These are phyloP conservation scores for Entomortierella parvispora DNA, from an alignment of 192 early-diverging fungal species.

Conservation along the genomic window DNA sequence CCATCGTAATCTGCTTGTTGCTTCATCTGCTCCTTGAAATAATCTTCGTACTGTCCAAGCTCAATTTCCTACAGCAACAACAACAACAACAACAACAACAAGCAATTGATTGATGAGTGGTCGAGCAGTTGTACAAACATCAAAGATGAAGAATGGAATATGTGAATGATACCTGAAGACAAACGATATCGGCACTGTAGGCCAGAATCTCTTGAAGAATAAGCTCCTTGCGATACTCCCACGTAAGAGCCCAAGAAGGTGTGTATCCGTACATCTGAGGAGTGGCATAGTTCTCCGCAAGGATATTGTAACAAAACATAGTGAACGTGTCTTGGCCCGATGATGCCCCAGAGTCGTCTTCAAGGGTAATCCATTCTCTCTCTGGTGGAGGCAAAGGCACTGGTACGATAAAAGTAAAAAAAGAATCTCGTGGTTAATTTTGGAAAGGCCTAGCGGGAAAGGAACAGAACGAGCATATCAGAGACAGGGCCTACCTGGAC, in stretches of 20 bases:
- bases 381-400: slow-evolving; percentile 79
- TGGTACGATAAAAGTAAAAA: slow-evolving; percentile 24
- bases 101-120: background rate
- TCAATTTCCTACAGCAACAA: slow-evolving; percentile 84
- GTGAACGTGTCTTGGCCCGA: slow-evolving; percentile 77
- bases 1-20: slow-evolving; percentile 83
- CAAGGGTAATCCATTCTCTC: slow-evolving; percentile 86
- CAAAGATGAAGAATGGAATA: background rate
- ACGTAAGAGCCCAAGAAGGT: slow-evolving; percentile 90
- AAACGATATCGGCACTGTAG: slow-evolving; percentile 89
- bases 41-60: slow-evolving; percentile 85
- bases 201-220: slow-evolving; percentile 86
- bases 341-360: slow-evolving; percentile 66
- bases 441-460: background rate
- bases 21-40: slow-evolving; percentile 74
- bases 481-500: slow-evolving; percentile 67
- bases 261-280: slow-evolving; percentile 88
- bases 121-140: background rate
- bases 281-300: slow-evolving; percentile 88
- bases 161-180: slow-evolving; percentile 72
- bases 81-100: background rate
- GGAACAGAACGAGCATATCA: background rate
- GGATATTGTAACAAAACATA: slow-evolving; percentile 90
- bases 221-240: slow-evolving; percentile 91
- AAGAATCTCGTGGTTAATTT: background rate